Evolutionary conservation across 805 yeast species (phyloP), one percentile per base, ranked within the genome.

Genomic region (Schizosaccharomyces japonicus): DNA sequence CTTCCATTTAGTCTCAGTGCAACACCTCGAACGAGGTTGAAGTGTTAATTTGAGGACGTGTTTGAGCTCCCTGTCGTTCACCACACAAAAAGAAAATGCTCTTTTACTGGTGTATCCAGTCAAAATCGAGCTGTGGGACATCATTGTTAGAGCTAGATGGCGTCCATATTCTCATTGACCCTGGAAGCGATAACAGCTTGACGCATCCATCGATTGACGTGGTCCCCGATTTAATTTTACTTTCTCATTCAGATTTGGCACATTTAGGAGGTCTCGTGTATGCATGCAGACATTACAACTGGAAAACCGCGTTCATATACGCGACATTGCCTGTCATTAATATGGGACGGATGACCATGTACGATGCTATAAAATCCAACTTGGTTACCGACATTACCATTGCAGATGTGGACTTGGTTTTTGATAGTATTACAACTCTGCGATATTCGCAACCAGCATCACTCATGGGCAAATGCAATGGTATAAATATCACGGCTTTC

Each of bases 321-420:
- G 74, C 95, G 0, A 87, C 98, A 0, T 62, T 83, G n/a, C 96
- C 99, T 0, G 80, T 85, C 1, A 68, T 78, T 10, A 85, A 82
- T 56, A 64, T 90, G 56, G 96, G 95, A 0, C 69, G 93, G 54
- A 73, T 82, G 15, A 68, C 92, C 4, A 78, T 93, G 0, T 72
- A 81, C n/a, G 98, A 90, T 54, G 64, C 72, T 28, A 90, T 84
- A 2, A 21, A 34, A 5, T 25, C 48, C 28, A 23, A 25, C 13
- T 11, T 45, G 10, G 7, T 29, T 27, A 5, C 17, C 36, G 17
- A 26, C 3, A 60, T 79, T 52, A 87, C 81, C 52, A 61, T 76
- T 3, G 69, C 69, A 31, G 94, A 83, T 49, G 72, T 90, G 3
- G 95, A 85, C 54, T 74, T 71, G 45, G 73, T 77, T 51, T 87